Evolutionary conservation across 345 rosid species (phyloP).

Genomic region (Turnera subulata): DNA sequence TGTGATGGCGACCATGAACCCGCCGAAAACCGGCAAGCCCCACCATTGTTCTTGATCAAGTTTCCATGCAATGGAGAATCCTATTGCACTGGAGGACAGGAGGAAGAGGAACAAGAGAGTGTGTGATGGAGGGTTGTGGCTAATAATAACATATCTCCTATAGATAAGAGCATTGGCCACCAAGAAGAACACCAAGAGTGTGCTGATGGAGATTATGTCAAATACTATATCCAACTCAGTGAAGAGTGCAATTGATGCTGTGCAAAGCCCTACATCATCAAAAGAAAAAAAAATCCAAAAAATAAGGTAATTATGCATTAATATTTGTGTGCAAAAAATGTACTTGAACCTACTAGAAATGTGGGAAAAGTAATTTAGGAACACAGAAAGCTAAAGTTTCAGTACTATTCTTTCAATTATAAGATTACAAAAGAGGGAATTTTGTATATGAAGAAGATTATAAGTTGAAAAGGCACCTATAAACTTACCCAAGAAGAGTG

Average conservation of each 20-base stretch:
- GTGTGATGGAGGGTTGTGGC: slow-evolving; percentile 43
- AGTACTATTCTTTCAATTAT: no score
- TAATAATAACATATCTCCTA: slow-evolving; percentile 43
- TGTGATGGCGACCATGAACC: slow-evolving; percentile 35
- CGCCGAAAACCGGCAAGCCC: slow-evolving; percentile 49
- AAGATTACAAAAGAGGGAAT: no score
- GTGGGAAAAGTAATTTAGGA: no score
- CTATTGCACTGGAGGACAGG: slow-evolving; percentile 51
- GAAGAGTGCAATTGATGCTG: slow-evolving; percentile 85
- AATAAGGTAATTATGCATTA: neutral
- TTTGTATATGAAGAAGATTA: no score
- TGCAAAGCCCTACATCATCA: slow-evolving; percentile 67
- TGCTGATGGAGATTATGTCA: slow-evolving; percentile 70
- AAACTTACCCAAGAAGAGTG: slow-evolving; percentile 76
- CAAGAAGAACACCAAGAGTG: slow-evolving; percentile 78
- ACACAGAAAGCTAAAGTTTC: no score
- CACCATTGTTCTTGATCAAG: slow-evolving; percentile 44
- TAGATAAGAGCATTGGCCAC: slow-evolving; percentile 91
- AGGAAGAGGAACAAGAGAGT: slow-evolving; percentile 66
- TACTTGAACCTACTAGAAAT: no score
- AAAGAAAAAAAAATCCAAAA: no score
- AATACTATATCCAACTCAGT: slow-evolving; percentile 66
- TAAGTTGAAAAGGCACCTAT: no score
- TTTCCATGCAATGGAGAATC: slow-evolving; percentile 73
- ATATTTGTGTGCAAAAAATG: no score